Conservation (phyloP, 1,284 basidiomycete genomes). For the Irpex sp. region DNA sequence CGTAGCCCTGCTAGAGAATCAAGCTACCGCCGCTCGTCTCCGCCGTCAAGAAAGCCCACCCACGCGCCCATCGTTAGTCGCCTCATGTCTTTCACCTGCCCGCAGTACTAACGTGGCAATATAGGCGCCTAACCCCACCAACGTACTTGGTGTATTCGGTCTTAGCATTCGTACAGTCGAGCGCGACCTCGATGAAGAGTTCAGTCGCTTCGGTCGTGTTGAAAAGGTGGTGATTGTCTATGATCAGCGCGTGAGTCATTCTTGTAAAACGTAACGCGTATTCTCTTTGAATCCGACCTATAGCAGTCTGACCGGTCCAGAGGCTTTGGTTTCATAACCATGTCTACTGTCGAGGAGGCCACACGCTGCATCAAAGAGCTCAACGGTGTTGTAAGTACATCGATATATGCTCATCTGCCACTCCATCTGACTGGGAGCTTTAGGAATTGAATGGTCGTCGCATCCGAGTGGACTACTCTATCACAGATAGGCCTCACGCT, state of each 20-base stretch:
- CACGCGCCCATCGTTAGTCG: constrained; percentile 71
- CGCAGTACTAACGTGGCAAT: constrained; percentile 36
- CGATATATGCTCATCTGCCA: neutral
- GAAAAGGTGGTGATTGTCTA: constrained; percentile 99
- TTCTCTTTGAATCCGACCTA: constrained; percentile 17
- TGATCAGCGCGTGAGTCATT: constrained; percentile 82
- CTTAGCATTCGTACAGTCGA: constrained; percentile 94
- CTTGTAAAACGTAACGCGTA: constrained; percentile 8
- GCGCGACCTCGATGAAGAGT: constrained; percentile 93
- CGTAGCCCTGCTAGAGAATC: constrained; percentile 48
- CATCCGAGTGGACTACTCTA: constrained; percentile 96
- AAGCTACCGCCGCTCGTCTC: constrained; percentile 31
- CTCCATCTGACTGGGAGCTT: constrained; percentile 11
- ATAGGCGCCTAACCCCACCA: constrained; percentile 82
- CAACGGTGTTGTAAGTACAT: constrained; percentile 81
- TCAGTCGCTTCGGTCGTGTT: constrained; percentile 83
- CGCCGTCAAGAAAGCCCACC: constrained; percentile 54
- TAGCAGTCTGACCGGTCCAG: constrained; percentile 89
- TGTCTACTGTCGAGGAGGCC: constrained; percentile 87
- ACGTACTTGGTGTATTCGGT: constrained; percentile 94
- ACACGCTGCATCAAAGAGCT: constrained; percentile 84
- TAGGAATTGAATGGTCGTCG: constrained; percentile 93
- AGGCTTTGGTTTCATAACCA: constrained; percentile 97
- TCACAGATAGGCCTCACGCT: constrained; percentile 89
- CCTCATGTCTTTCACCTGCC: constrained; percentile 9